A percentile compares a stretch with the other conserved stretches of the same genome.
These are phyloP conservation scores for Xylariaceae sp. DNA, from an alignment of 2,329 filamentous ascomycete genomes.

Conservation along the genomic window DNA sequence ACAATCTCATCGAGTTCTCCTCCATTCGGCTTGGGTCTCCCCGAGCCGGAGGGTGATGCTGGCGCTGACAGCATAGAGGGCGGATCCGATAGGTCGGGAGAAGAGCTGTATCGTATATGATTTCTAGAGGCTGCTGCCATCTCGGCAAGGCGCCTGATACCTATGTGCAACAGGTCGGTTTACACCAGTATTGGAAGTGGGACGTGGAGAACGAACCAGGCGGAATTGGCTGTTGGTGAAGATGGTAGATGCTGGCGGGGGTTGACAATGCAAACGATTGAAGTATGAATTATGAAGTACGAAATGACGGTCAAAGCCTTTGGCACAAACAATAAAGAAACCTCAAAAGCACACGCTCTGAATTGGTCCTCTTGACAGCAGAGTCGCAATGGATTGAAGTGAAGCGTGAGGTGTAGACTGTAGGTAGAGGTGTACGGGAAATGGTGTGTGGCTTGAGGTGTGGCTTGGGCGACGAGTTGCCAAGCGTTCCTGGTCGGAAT, in stretches of 20 bases:
- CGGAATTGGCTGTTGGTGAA: background rate
- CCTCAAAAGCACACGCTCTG: background rate
- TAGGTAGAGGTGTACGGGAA: background rate
- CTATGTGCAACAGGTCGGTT: background rate
- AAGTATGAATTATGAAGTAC: constrained; percentile 11
- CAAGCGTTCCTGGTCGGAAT: background rate
- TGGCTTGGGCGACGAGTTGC: background rate
- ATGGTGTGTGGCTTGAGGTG: background rate
- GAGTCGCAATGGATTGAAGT: background rate
- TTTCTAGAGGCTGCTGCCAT: constrained; percentile 28
- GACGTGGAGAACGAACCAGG: background rate
- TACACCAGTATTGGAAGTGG: background rate
- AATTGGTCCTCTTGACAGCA: background rate
- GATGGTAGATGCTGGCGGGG: background rate
- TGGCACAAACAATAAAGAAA: background rate
- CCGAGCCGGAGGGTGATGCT: constrained; percentile 28
- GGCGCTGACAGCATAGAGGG: constrained; percentile 34
- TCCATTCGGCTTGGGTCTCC: constrained; percentile 25
- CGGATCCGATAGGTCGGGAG: constrained; percentile 34
- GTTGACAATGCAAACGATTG: constrained; percentile 1
- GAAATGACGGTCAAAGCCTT: constrained; percentile 1
- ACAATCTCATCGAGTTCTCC: constrained; percentile 33
- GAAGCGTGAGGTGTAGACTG: background rate
- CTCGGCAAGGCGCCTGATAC: background rate
- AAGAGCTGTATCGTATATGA: constrained; percentile 31